Evolutionary conservation across 176 grass and related monocot genomes (phyloP).

Genomic region (Puccinellia tenuiflora): DNA sequence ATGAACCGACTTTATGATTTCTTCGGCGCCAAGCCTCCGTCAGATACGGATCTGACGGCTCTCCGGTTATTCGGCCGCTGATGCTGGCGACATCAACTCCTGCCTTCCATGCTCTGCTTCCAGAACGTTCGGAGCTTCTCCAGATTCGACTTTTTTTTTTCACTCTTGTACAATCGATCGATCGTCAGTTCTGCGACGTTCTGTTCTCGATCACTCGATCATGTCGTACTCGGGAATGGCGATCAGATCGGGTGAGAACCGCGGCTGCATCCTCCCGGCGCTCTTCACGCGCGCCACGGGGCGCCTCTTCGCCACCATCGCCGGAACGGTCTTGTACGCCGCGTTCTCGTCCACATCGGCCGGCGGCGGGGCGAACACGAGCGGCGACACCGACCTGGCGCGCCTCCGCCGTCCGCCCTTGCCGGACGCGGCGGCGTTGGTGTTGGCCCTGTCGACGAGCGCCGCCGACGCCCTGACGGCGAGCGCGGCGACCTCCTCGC

Average conservation of each 20-base stretch:
- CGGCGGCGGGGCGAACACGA: slow-evolving; percentile 32
- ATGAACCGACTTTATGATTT: background rate
- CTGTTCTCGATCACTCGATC: background rate
- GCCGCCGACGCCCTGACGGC: slow-evolving; percentile 45
- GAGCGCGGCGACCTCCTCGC: slow-evolving; percentile 56
- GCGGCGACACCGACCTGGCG: slow-evolving; percentile 11
- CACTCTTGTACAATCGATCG: no score
- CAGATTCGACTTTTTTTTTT: background rate
- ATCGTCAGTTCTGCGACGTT: no score
- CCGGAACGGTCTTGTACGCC: background rate
- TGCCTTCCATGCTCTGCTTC: background rate
- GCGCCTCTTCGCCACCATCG: background rate
- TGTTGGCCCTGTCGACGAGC: slow-evolving; percentile 2
- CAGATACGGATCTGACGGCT: background rate
- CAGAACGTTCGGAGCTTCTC: background rate
- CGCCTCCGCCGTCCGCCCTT: background rate
- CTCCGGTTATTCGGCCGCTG: background rate
- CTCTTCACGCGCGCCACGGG: background rate
- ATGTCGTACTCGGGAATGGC: slow-evolving; percentile 54
- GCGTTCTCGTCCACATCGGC: background rate
- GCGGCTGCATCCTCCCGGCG: background rate
- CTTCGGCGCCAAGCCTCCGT: background rate
- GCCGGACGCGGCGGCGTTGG: background rate
- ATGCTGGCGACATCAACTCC: slow-evolving; percentile 2
- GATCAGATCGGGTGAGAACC: slow-evolving; percentile 40